These are phyloP conservation scores for Phytopythium aichiense DNA, from an alignment of 352 stramenopile species.

Conservation along the genomic window DNA sequence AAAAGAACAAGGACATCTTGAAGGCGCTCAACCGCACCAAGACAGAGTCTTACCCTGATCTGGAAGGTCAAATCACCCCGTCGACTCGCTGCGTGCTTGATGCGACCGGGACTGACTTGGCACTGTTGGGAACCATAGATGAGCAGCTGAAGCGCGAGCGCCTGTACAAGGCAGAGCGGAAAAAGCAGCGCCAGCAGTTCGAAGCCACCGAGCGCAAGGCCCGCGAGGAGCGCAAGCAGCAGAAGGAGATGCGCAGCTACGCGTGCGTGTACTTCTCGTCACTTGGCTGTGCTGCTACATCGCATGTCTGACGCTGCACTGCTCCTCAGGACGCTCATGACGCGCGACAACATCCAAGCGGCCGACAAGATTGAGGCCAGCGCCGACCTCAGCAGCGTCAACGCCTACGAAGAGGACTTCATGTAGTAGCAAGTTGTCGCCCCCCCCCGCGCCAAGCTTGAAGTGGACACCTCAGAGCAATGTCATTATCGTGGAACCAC, in stretches of 20 bases:
- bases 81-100: not conserved
- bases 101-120: not conserved
- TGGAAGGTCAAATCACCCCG: slow-evolving; percentile 48
- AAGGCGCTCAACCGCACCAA: slow-evolving; percentile 89
- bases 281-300: not conserved
- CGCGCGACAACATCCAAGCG: slow-evolving; percentile 59
- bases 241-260: slow-evolving; percentile 76
- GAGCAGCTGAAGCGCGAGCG: slow-evolving; percentile 57
- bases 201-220: slow-evolving; percentile 47
- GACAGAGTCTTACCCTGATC: slow-evolving; percentile 58
- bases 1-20: slow-evolving; percentile 86
- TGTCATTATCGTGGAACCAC: too few relatives aligned
- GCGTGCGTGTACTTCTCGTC: slow-evolving; percentile 29
- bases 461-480: not conserved
- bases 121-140: slow-evolving; percentile 22
- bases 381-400: slow-evolving; percentile 57
- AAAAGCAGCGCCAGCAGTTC: slow-evolving; percentile 58
- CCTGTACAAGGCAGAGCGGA: slow-evolving; percentile 68
- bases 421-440: slow-evolving; percentile 30
- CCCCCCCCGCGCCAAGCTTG: not conserved
- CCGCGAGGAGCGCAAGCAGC: slow-evolving; percentile 57
- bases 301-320: not conserved
- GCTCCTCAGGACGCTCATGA: slow-evolving; percentile 44
- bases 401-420: slow-evolving; percentile 78
- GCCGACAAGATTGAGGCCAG: slow-evolving; percentile 35